Percentiles rank a stretch among this genome's conserved stretches.
These are phyloP conservation scores for Rhododendron kiyosumense DNA, from an alignment of 148 eudicot species.

Conservation along the genomic window DNA sequence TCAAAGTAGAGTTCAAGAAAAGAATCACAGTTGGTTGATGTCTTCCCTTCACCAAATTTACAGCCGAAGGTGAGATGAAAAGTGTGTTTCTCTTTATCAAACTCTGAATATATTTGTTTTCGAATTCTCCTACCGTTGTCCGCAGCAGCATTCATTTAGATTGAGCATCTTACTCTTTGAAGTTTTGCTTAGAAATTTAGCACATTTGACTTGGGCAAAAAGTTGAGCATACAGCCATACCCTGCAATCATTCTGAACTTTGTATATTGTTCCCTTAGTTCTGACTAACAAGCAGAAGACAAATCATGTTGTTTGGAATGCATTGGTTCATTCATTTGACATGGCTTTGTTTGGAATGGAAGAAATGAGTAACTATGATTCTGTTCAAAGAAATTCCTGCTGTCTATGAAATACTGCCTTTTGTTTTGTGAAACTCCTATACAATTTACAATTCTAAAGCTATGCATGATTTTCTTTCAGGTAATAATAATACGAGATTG, in stretches of 20 bases:
- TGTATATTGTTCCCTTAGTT: neutral
- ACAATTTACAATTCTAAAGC: neutral
- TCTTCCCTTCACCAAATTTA: constrained; percentile 94
- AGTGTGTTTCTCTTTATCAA: neutral
- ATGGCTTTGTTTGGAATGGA: neutral
- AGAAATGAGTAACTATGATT: neutral
- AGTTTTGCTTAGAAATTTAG: neutral
- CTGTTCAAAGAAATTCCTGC: neutral
- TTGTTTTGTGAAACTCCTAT: neutral
- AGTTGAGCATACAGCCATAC: neutral
- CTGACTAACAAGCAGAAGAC: neutral
- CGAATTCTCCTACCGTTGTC: neutral
- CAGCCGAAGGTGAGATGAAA: constrained; percentile 80
- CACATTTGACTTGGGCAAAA: constrained; percentile 2
- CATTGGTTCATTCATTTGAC: neutral
- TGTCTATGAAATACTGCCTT: neutral
- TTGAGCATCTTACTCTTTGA: neutral
- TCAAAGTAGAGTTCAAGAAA: constrained; percentile 49
- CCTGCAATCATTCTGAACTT: neutral
- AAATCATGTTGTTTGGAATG: neutral
- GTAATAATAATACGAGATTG: neutral
- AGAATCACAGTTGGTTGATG: constrained; percentile 83
- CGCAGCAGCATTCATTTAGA: neutral
- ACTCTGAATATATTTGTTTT: neutral
- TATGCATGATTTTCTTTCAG: neutral